These are phyloP conservation scores for Thalassiosira tumida DNA, from an alignment of 352 stramenopile genomes.

Conservation along the genomic window DNA sequence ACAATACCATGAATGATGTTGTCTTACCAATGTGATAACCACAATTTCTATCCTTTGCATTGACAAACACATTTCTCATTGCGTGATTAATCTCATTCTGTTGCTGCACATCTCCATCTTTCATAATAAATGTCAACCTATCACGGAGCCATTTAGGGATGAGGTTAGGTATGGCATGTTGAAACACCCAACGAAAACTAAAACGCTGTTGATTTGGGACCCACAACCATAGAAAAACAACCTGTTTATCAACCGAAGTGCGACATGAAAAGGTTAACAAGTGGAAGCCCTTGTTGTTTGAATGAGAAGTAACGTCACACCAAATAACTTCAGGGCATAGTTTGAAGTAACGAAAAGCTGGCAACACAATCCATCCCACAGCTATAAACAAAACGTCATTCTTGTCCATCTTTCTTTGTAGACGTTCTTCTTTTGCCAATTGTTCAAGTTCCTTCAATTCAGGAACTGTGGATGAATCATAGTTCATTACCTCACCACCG, in stretches of 20 bases:
- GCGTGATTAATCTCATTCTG: conserved; percentile 60
- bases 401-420: conserved; percentile 27
- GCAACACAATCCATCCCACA: conserved; percentile 8
- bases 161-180: conserved; percentile 5
- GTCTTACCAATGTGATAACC: conserved; percentile 60
- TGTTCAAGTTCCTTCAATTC: not conserved
- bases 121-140: conserved; percentile 64
- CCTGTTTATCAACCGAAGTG: not conserved
- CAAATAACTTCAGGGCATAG: conserved; percentile 1
- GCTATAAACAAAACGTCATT: not conserved
- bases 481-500: not conserved
- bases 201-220: not conserved
- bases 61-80: conserved; percentile 41
- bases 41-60: conserved; percentile 57
- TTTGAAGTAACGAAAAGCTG: not conserved
- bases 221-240: not conserved
- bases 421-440: not conserved
- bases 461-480: not conserved
- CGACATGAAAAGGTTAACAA: conserved; percentile 53
- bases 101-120: conserved; percentile 73
- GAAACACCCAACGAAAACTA: not conserved
- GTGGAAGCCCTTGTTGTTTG: conserved; percentile 71
- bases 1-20: too few species aligned
- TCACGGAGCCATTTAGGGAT: conserved; percentile 20
- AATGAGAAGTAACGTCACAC: conserved; percentile 39